These are phyloP conservation scores for Dactylonectria estremocensis DNA, from an alignment of 2,329 filamentous ascomycete genomes.

Conservation along the genomic window DNA sequence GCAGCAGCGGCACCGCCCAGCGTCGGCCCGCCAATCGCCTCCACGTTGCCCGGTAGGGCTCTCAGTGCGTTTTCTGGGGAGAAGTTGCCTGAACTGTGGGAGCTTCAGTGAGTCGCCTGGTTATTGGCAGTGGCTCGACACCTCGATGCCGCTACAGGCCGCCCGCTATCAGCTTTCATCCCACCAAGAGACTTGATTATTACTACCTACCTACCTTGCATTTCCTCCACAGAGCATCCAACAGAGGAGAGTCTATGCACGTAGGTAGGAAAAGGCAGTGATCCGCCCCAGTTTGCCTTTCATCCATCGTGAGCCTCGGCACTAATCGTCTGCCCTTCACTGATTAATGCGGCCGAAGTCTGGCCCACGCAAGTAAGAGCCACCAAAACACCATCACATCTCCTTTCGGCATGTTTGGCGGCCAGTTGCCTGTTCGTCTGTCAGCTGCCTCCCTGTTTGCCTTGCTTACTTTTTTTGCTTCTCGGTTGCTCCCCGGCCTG, in stretches of 20 bases:
- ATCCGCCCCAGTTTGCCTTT: not conserved
- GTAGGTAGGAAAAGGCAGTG: not conserved
- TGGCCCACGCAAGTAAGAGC: constrained; percentile 13
- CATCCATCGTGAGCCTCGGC: constrained; percentile 19
- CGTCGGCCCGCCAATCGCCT: not conserved
- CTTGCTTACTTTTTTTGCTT: constrained; percentile 6
- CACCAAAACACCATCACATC: not conserved
- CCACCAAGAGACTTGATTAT: constrained; percentile 15
- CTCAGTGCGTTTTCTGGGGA: constrained; percentile 11
- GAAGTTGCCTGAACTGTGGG: not conserved
- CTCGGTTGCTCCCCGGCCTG: not conserved
- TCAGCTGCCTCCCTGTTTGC: not conserved
- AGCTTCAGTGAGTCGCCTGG: constrained; percentile 6
- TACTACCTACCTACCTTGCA: not conserved
- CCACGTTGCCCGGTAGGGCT: not conserved
- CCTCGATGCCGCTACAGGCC: not conserved
- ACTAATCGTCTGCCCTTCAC: not conserved
- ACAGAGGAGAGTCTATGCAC: no score
- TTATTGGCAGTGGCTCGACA: constrained; percentile 21
- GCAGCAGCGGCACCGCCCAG: not conserved
- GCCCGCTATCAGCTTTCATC: not conserved
- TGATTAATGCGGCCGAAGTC: constrained; percentile 2
- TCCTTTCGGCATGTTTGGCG: not conserved
- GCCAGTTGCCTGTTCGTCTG: not conserved
- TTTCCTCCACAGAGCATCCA: no score